These are phyloP conservation scores for Trypanosomatidae sp. DNA, from an alignment of 208 protist species.

Conservation along the genomic window DNA sequence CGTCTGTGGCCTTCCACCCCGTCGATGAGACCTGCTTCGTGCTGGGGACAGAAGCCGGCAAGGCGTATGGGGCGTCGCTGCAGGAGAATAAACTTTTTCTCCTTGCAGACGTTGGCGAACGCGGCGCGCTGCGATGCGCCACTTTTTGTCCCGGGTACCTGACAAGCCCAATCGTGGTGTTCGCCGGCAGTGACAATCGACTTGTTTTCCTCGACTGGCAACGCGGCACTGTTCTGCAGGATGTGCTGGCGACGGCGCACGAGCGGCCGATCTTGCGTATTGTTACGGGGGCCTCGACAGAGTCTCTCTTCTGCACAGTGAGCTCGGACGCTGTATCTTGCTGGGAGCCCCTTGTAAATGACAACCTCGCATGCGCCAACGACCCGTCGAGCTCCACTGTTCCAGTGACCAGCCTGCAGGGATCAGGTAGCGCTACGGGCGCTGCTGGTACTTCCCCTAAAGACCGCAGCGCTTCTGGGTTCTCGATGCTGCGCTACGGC, in stretches of 20 bases:
- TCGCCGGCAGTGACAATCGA: slow-evolving; percentile 20
- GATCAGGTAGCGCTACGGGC: neutral
- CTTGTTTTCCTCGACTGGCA: slow-evolving; percentile 52
- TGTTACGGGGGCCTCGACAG: slow-evolving; percentile 20
- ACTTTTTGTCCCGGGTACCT: slow-evolving; percentile 34
- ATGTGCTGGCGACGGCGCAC: slow-evolving; percentile 20
- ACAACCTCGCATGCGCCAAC: neutral
- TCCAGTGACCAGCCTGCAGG: neutral
- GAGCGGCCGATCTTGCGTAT: slow-evolving; percentile 24
- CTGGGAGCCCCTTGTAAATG: slow-evolving; percentile 29
- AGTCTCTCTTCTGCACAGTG: slow-evolving; percentile 24
- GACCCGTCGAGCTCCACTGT: neutral
- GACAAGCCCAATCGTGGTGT: slow-evolving; percentile 30
- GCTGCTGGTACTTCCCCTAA: neutral
- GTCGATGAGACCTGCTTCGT: slow-evolving; percentile 31
- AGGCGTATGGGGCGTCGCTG: slow-evolving; percentile 41
- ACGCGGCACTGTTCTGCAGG: slow-evolving; percentile 33
- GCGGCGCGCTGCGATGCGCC: slow-evolving; percentile 22
- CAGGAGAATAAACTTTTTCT: slow-evolving; percentile 52
- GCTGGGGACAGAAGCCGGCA: slow-evolving; percentile 35
- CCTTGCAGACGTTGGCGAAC: slow-evolving; percentile 20
- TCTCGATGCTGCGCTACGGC: slow-evolving; percentile 18
- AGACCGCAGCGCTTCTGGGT: neutral
- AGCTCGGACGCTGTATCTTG: slow-evolving; percentile 47
- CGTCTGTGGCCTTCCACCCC: slow-evolving; percentile 31